Evolutionary conservation across 2,329 filamentous ascomycete genomes (phyloP), one percentile per base, ranked within the genome.

Genomic region (Bipolaris cookei): DNA sequence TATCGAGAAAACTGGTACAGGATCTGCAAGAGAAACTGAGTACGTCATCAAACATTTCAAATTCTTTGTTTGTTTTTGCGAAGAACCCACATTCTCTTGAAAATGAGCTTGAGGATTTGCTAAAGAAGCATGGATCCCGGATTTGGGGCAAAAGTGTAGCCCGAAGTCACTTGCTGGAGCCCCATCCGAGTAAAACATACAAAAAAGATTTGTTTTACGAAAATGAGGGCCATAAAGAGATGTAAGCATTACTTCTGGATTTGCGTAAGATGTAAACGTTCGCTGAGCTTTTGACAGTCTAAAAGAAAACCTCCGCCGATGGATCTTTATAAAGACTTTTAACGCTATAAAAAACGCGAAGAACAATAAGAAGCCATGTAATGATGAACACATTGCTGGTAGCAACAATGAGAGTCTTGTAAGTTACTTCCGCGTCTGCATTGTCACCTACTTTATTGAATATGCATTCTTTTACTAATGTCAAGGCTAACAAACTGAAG

Each of bases 301-400:
- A 48, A 72, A 73, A 51, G 21, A 3, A 69, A 71, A 75, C 43
- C 60, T 75, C 59, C 71, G 74, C 53, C 70, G 71, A 53, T 75
- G 72, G 72, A 73, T 75, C 61, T 70, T 74, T 65, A 74, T 75
- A 69, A 75, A 75, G 60, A 71, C 71, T 30, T 74, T 70, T 59
- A 74, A 75, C 52, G 73, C 72, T 47, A 74, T 74, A 20, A 64
- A 71, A 20, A 75, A 75, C 57, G 73, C 71, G 68, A 73, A 73
- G 59, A 73, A 18, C 61, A 64, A 8, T 56, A 21, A 4, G 21
- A 21, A 21, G 21, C 3, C 21, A 21, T 21, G 4, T 21, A 4
- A 21, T 3, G 4, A 21, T 4, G 4, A 21, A 3, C 21, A 21
- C 3, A 3, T 71, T 34, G 66, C 67, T 30, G 72, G 74, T 25